These are phyloP conservation scores for Schwanniomyces vanrijiae DNA, from an alignment of 805 yeast genomes.

Conservation along the genomic window DNA sequence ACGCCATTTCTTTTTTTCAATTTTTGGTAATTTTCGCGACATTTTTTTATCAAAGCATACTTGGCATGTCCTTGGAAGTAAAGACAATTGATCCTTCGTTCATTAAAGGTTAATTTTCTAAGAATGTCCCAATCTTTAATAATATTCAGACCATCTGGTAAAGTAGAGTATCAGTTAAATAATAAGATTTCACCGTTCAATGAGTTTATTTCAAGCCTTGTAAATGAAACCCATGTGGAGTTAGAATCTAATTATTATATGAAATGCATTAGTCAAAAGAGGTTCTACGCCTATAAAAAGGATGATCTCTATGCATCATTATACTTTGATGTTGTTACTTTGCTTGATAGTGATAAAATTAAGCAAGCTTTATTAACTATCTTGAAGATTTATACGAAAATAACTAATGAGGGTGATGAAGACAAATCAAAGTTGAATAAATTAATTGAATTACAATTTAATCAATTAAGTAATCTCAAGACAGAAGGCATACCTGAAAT, in stretches of 20 bases:
- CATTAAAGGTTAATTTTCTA: neutral
- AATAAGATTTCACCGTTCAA: constrained; percentile 38
- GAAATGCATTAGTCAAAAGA: constrained; percentile 26
- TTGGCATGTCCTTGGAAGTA: neutral
- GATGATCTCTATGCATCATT: constrained; percentile 33
- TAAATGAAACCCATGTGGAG: constrained; percentile 33
- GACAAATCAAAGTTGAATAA: constrained; percentile 25
- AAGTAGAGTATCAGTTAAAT: constrained; percentile 36
- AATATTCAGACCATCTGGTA: constrained; percentile 36
- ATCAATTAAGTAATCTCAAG: constrained; percentile 32
- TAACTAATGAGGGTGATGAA: constrained; percentile 12
- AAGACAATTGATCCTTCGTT: neutral
- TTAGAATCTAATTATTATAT: constrained; percentile 36
- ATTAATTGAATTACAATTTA: constrained; percentile 39
- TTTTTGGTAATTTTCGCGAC: neutral
- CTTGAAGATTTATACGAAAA: constrained; percentile 30
- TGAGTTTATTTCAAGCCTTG: constrained; percentile 34
- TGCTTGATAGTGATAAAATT: constrained; percentile 39
- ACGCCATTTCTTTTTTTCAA: constrained; percentile 60
- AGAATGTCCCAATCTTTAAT: constrained; percentile 42
- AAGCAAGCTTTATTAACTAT: constrained; percentile 30
- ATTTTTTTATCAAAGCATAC: neutral
- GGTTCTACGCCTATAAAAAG: constrained; percentile 32
- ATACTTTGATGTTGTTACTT: constrained; percentile 39
- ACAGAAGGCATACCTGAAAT: constrained; percentile 3